A percentile compares a stretch with the other conserved stretches of the same genome.
phyloP scores from a whole-genome alignment of 2,329 filamentous ascomycete genomes.

The Magnaporthiopsis incrustans region DNA sequence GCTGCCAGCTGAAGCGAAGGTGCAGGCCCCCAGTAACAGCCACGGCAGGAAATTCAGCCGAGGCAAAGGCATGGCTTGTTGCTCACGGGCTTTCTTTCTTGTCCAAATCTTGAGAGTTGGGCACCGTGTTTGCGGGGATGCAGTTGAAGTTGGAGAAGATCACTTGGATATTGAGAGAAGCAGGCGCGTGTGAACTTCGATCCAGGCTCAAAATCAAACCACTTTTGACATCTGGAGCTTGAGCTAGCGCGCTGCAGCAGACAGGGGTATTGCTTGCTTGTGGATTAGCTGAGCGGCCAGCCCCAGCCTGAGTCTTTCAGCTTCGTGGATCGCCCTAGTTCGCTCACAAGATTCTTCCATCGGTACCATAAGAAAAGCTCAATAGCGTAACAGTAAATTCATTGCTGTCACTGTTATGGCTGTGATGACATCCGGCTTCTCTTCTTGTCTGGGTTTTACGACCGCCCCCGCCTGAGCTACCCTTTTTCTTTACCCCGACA shows the following conservation, averaged over 20 bases:
- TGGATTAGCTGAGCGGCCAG: not conserved
- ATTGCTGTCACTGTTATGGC: not conserved
- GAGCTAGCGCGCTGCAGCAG: not conserved
- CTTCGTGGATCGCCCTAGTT: not conserved
- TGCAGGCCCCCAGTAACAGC: slow-evolving; percentile 9
- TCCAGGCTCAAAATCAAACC: not conserved
- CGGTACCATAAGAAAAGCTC: not conserved
- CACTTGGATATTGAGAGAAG: not conserved
- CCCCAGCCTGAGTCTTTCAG: not conserved
- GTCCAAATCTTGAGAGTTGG: not conserved
- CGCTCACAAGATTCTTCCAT: not conserved
- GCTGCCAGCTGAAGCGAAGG: slow-evolving; percentile 6
- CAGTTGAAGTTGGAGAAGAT: not conserved
- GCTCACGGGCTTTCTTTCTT: not conserved
- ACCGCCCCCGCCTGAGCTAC: too few relatives aligned
- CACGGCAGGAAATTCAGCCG: slow-evolving; percentile 5
- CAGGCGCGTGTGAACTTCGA: not conserved
- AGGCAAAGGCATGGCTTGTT: slow-evolving; percentile 4
- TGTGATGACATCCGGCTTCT: not conserved
- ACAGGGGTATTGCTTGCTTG: not conserved
- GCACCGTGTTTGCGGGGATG: not conserved
- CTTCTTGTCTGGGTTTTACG: too few relatives aligned
- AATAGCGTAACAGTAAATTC: too few relatives aligned
- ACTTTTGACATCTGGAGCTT: not conserved
- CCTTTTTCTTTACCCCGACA: too few relatives aligned